These are phyloP conservation scores for Chiua virens DNA, from an alignment of 768 basidiomycete genomes.

Conservation along the genomic window DNA sequence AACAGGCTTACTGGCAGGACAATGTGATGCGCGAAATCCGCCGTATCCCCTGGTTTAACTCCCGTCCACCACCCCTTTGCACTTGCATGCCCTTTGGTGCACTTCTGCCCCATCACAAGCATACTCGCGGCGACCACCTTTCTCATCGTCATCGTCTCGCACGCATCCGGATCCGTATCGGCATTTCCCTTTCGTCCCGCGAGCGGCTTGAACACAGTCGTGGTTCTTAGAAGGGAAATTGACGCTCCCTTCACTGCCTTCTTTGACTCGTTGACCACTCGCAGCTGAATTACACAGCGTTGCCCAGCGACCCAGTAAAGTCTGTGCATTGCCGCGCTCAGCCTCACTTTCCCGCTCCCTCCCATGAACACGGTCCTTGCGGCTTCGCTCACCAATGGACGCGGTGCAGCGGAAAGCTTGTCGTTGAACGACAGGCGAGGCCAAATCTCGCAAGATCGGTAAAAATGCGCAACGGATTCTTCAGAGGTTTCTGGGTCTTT, in stretches of 20 bases:
- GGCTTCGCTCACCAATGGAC: constrained; percentile 57
- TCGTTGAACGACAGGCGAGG: constrained; percentile 65
- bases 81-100: constrained; percentile 67
- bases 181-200: constrained; percentile 30
- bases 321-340: constrained; percentile 70
- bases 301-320: constrained; percentile 83
- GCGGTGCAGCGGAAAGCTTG: constrained; percentile 58
- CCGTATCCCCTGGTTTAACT: constrained; percentile 57
- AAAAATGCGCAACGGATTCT: constrained; percentile 86
- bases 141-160: constrained; percentile 57
- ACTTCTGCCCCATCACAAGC: constrained; percentile 65
- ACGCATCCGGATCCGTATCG: constrained; percentile 53
- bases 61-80: constrained; percentile 92
- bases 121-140: constrained; percentile 66
- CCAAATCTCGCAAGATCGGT: constrained; percentile 78
- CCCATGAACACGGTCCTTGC: constrained; percentile 60
- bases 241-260: constrained; percentile 65
- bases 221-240: constrained; percentile 63
- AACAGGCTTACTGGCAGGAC: constrained; percentile 64
- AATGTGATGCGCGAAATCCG: constrained; percentile 68
- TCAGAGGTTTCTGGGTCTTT: constrained; percentile 59
- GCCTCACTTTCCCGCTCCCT: constrained; percentile 60
- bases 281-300: constrained; percentile 63
- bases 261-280: constrained; percentile 65
- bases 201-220: constrained; percentile 60